Evolutionary conservation across 495 filamentous ascomycete genomes (phyloP).

Genomic region (Alectoria sarmentosa): DNA sequence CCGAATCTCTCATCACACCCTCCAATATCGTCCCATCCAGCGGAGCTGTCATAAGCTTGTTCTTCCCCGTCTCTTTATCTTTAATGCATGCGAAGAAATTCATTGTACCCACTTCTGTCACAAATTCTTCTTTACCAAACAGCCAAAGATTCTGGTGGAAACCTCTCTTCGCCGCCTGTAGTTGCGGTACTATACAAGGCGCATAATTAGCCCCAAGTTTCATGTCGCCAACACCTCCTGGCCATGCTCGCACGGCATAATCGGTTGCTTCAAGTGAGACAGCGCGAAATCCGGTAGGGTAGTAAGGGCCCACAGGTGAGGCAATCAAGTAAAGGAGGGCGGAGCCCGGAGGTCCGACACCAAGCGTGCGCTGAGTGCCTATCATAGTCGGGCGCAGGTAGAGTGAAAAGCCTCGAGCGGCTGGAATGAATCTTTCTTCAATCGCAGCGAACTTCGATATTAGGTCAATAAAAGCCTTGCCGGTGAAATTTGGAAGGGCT

Average conservation of each 20-base stretch:
- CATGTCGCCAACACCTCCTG: constrained; percentile 92
- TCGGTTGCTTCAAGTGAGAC: constrained; percentile 87
- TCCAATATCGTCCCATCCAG: constrained; percentile 96
- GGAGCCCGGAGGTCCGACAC: constrained; percentile 82
- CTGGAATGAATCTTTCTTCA: constrained; percentile 83
- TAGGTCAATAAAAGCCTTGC: constrained; percentile 63
- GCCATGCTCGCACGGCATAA: constrained; percentile 95
- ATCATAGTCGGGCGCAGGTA: constrained; percentile 97
- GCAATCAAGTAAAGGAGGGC: constrained; percentile 92
- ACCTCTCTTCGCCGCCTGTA: constrained; percentile 78
- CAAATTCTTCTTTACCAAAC: constrained; percentile 86
- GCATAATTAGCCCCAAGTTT: constrained; percentile 98
- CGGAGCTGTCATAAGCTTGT: constrained; percentile 85
- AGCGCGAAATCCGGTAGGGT: constrained; percentile 96
- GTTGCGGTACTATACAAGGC: constrained; percentile 88
- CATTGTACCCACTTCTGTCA: constrained; percentile 98
- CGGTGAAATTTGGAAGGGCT: constrained; percentile 77
- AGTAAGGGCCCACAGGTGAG: constrained; percentile 95
- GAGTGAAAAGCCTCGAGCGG: constrained; percentile 73
- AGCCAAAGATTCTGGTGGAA: constrained; percentile 99
- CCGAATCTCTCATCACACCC: constrained; percentile 84
- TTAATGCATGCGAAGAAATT: constrained; percentile 83
- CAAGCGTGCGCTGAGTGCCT: constrained; percentile 88
- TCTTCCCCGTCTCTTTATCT: constrained; percentile 76
- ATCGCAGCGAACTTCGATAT: constrained; percentile 71